Base-by-base conservation (phyloP, 352 stramenopile genomes). In the Phytophthora parvispora region DNA sequence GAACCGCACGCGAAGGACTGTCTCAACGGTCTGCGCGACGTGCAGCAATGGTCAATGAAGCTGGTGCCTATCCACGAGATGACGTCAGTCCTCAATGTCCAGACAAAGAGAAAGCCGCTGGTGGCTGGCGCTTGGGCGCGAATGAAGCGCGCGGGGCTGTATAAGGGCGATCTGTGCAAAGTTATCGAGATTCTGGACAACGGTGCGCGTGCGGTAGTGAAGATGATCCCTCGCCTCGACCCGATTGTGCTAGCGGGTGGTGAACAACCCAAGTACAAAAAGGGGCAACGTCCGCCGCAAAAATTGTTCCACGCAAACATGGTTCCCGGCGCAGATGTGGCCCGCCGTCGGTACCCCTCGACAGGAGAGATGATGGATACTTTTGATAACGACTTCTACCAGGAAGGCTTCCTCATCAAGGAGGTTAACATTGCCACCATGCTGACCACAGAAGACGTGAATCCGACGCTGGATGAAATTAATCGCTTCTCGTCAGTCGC, bases 1-100 rank as follows among this genome's bases (percentile, higher is more conserved):
- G 90, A 97, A 58, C 87, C 90, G 10, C 90, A 96, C 36, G 89
- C 87, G 2, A 94, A 94, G 61, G 89, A 97, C 49, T 90, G 87
- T 8, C 72, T 97, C 15, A 95, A 93, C 43, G 90, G 90, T 7
- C 77, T 97, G 15, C 86, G 89, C 58, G 89, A 96, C 48, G 87
- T 97, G 52, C 81, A 92, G 57, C 86, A 91, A 72, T 96, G 92
- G 80, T 93, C 87, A 22, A 94, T 97, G 87, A 96, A 97, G 69
- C 75, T 97, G 2, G 90, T 97, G 15, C 90, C 90, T 15, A 91
- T 97, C 28, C 89, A 97, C 60, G 90, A 97, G 70, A 97, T 97
- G 90, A 96, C 90, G 27, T 92, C 87, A 1, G 90, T 97, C n/a
- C 72, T 97, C 7, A 95, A 90, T 47, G 82, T 97, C 4, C 86